Evolutionary conservation across 2,329 filamentous ascomycete species (phyloP).

Genomic region (Trichothecium roseum): DNA sequence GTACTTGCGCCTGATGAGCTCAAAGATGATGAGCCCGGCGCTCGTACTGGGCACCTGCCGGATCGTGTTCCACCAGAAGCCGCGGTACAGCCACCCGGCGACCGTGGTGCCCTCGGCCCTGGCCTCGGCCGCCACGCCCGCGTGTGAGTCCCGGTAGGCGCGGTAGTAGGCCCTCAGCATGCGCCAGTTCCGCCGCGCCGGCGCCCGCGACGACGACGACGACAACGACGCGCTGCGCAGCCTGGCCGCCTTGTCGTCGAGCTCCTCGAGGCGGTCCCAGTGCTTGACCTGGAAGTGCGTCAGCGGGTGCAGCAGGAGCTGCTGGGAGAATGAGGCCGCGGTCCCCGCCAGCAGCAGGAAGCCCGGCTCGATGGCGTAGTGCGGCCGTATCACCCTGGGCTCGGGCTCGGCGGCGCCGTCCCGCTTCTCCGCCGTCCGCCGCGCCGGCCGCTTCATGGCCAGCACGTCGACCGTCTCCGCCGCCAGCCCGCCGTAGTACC

Average conservation of each 20-base stretch:
- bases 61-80: conserved; percentile 63
- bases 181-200: conserved; percentile 27
- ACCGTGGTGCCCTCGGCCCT: conserved; percentile 43
- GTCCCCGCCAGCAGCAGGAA: conserved; percentile 62
- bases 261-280: conserved; percentile 61
- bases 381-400: conserved; percentile 49
- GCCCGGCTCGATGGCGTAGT: conserved; percentile 64
- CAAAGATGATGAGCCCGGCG: conserved; percentile 69
- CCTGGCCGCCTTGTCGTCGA: conserved; percentile 50
- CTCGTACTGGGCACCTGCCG: conserved; percentile 68
- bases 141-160: conserved; percentile 59
- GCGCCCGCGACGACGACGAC: conserved; percentile 12
- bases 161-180: conserved; percentile 58
- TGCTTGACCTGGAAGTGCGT: conserved; percentile 62
- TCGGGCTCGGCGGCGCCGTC: conserved; percentile 20
- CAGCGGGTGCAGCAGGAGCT: conserved; percentile 60
- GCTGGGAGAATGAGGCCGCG: conserved; percentile 57
- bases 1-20: conserved; percentile 64
- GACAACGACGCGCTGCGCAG: conserved; percentile 26
- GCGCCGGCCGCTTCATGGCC: conserved; percentile 31
- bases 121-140: conserved; percentile 49
- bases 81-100: conserved; percentile 55
- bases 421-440: conserved; percentile 8
- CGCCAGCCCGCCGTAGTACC: conserved; percentile 54
- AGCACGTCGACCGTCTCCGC: conserved; percentile 40